These are phyloP conservation scores for Pseudoperonospora humuli DNA, from an alignment of 352 stramenopile genomes.

Conservation along the genomic window DNA sequence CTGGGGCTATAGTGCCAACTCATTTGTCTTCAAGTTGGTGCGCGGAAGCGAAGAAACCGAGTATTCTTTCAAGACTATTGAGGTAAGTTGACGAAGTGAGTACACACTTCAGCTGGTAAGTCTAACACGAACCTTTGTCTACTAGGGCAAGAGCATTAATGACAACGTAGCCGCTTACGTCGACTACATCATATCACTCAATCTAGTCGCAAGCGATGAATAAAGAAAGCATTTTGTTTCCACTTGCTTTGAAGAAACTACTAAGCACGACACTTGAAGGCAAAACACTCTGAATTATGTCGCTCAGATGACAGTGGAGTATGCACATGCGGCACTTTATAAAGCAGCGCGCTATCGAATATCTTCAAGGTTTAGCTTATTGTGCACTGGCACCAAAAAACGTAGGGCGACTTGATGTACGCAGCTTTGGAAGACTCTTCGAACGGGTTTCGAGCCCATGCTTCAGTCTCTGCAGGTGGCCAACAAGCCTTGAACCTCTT, in stretches of 20 bases:
- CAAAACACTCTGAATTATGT: no score
- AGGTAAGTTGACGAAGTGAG: no score
- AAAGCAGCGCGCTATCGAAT: not conserved
- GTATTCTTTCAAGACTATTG: constrained; percentile 42
- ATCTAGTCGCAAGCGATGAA: no score
- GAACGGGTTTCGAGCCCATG: constrained; percentile 30
- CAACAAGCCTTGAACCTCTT: constrained; percentile 44
- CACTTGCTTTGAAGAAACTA: no score
- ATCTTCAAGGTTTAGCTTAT: constrained; percentile 30
- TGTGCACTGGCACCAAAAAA: constrained; percentile 63
- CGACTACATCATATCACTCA: constrained; percentile 34
- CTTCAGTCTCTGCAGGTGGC: constrained; percentile 14
- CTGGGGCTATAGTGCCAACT: constrained; percentile 72
- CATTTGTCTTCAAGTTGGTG: constrained; percentile 70
- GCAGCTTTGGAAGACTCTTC: constrained; percentile 14
- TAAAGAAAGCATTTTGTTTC: no score
- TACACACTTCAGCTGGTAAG: no score
- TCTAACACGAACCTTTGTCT: no score
- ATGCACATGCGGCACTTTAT: not conserved
- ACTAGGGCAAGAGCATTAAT: constrained; percentile 48
- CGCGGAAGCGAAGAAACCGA: constrained; percentile 27
- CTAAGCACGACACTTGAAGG: no score
- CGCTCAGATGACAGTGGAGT: no score
- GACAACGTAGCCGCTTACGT: constrained; percentile 48
- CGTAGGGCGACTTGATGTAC: constrained; percentile 8